A percentile compares a stretch with the other conserved stretches of the same genome.
These are phyloP conservation scores for Naganishia friedmannii DNA, from an alignment of 768 basidiomycete genomes.

Conservation along the genomic window DNA sequence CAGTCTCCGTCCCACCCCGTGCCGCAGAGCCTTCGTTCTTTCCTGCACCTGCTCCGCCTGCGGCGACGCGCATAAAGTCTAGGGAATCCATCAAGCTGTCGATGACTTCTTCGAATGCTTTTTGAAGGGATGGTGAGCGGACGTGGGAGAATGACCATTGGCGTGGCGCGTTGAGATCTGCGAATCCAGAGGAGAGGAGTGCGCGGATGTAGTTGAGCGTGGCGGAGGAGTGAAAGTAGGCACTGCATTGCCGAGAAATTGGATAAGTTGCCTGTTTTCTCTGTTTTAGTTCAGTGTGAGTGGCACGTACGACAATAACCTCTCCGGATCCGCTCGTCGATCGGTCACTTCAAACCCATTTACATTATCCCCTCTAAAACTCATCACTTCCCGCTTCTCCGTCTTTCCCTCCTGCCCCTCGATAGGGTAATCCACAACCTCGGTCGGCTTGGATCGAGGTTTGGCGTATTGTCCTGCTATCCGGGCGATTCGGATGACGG, in stretches of 20 bases:
- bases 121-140: constrained; percentile 66
- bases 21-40: constrained; percentile 41
- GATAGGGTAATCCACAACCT: constrained; percentile 65
- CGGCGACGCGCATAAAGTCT: constrained; percentile 87
- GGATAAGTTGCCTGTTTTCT: not conserved
- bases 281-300: not conserved
- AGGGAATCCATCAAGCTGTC: constrained; percentile 82
- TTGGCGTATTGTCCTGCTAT: constrained; percentile 98
- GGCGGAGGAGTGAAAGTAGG: constrained; percentile 92
- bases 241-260: constrained; percentile 56
- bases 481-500: constrained; percentile 70
- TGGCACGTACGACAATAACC: constrained; percentile 67
- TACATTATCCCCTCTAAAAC: constrained; percentile 96
- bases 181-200: constrained; percentile 86
- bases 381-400: constrained; percentile 63
- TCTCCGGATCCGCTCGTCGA: constrained; percentile 83
- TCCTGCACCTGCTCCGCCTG: constrained; percentile 57
- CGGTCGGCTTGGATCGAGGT: constrained; percentile 78
- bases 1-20: constrained; percentile 75
- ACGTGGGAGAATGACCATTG: constrained; percentile 93
- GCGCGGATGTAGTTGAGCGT: constrained; percentile 90
- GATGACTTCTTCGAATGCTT: constrained; percentile 80
- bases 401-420: constrained; percentile 29
- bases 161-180: constrained; percentile 81
- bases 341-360: constrained; percentile 74